Evolutionary conservation across 2,329 filamentous ascomycete species (phyloP).

Genomic region (Fusarium sp.): DNA sequence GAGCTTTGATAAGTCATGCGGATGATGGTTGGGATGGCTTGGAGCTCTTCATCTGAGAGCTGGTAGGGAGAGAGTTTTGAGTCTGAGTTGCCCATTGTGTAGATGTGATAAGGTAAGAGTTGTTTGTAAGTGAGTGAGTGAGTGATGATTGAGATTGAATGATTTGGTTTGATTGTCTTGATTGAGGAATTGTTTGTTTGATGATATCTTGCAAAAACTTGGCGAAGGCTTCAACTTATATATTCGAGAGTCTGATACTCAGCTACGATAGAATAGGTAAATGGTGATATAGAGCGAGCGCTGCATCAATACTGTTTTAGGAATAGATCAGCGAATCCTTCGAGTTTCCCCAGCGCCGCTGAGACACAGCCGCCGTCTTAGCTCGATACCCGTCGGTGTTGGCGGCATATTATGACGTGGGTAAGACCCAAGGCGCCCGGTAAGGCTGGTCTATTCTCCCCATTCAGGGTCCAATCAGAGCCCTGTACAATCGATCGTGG

Average conservation of each 20-base stretch:
- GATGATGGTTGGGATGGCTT: slow-evolving; percentile 22
- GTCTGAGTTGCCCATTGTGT: slow-evolving; percentile 34
- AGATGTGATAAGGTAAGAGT: not conserved
- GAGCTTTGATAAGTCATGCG: slow-evolving; percentile 29
- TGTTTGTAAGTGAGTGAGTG: not conserved
- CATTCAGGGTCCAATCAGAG: not conserved
- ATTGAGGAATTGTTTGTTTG: not conserved
- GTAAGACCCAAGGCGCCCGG: not conserved
- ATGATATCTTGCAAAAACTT: not conserved
- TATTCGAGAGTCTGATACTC: not conserved
- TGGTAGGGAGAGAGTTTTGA: slow-evolving; percentile 24
- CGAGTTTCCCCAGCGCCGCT: not conserved
- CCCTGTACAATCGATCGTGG: not conserved
- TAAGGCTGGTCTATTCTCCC: slow-evolving; percentile 14
- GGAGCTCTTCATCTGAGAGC: slow-evolving; percentile 9
- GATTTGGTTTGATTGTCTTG: not conserved
- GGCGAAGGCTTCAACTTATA: slow-evolving; percentile 7
- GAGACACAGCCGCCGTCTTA: slow-evolving; percentile 15
- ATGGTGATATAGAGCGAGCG: slow-evolving; percentile 4
- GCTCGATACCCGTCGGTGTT: not conserved
- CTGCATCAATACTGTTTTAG: slow-evolving; percentile 8
- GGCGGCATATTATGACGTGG: slow-evolving; percentile 11
- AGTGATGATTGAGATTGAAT: not conserved
- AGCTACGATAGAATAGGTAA: not conserved
- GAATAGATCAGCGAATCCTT: slow-evolving; percentile 2